Evolutionary conservation across 78 protist genomes (phyloP), one percentile per base, ranked within the genome.

Genomic region (Dictyostelium firmibasis): DNA sequence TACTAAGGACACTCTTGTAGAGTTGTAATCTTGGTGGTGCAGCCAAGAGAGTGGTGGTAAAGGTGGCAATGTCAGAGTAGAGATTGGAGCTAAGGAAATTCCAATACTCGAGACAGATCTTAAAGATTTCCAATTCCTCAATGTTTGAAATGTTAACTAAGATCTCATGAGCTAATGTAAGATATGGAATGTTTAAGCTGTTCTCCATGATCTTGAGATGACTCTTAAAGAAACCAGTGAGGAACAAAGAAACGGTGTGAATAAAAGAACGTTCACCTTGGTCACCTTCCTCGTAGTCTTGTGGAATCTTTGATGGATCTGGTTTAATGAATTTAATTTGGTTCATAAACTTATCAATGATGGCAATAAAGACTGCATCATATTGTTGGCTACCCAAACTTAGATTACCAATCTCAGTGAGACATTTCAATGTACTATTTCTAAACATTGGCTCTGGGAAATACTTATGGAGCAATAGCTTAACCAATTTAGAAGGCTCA

Each of bases 31-130:
- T 83, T 18, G 96, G 91, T 75, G 97, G 85, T 13, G 92, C 25
- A 0, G 83, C 38, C 33, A 84, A 4, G 23, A 43, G 53, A 9
- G 60, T 31, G n/a, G 86, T 16, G 27, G 93, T 67, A 78, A 36
- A 83, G 14, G 85, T 44, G 43, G 85, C 50, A 23, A 38, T 69
- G 44, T 95, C 97, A 16, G 44, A 25, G 86, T 95, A 95, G 9
- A 96, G 86, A 27, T 83, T 84, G 5, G 91, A 72, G 7, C 95
- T 69, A 85, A 86, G 64, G 53, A 72, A 81, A 86, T 93, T 53
- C 99, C 99, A 99, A 88, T 97, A 99, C 83, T 99, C 99, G 36
- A 98, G 87, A 91, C 99, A 97, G 18, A 99, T 96, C 96, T 99
- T 99, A 93, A 99, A 99, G 70, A 98, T 57, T 79, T 98, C 99